Percentiles rank a stretch among this genome's conserved stretches.
Evolutionary conservation across 306 rosid genomes (phyloP).

Genomic region (Urtica urens): DNA sequence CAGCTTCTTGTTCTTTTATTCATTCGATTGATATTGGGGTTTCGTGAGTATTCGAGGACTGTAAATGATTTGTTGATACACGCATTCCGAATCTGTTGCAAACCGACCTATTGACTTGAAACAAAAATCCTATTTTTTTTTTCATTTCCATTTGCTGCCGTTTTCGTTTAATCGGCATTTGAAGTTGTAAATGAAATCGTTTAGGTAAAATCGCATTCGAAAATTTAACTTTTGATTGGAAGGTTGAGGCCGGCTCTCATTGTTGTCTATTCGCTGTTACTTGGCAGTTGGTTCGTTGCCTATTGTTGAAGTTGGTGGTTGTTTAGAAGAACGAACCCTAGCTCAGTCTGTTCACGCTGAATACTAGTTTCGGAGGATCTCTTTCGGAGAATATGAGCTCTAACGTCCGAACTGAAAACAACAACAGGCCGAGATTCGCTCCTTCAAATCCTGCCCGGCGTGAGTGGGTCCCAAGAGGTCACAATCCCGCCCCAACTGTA

Average conservation of each 20-base stretch:
- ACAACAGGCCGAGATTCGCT: conserved; percentile 37
- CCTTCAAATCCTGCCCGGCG: conserved; percentile 34
- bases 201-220: background rate
- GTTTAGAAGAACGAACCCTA: background rate
- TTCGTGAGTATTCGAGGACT: too few relatives aligned
- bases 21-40: too few relatives aligned
- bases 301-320: background rate
- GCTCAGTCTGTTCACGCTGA: background rate
- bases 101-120: too few relatives aligned
- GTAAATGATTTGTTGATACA: too few relatives aligned
- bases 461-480: conserved; percentile 50
- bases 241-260: too few relatives aligned
- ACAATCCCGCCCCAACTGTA: conserved; percentile 5
- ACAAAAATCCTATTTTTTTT: too few relatives aligned
- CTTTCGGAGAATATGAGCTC: conserved; percentile 38
- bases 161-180: too few relatives aligned
- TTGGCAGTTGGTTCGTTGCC: too few relatives aligned
- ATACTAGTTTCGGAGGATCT: conserved; percentile 2
- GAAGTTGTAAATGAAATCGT: background rate
- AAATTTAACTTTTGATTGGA: background rate
- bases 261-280: too few relatives aligned
- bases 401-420: conserved; percentile 26
- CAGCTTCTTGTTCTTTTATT: too few relatives aligned
- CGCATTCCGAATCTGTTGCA: too few relatives aligned
- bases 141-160: background rate